Percentiles rank a stretch among this genome's conserved stretches.
Conservation (phyloP, 2,329 filamentous ascomycete genomes). For the Thermomyces lanuginosus region DNA sequence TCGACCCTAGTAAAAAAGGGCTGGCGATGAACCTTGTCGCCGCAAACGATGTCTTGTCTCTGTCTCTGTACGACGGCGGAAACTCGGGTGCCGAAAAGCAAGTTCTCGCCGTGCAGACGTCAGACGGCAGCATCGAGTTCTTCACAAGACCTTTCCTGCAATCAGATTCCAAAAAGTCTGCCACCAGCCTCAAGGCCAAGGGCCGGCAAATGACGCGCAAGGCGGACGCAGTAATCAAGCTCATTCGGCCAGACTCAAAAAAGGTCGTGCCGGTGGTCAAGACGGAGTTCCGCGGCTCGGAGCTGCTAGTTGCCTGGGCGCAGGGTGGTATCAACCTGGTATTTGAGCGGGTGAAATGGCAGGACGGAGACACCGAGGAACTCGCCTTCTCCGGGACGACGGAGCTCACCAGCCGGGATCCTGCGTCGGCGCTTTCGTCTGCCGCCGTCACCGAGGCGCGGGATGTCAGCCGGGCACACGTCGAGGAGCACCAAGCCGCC, state of each 20-base stretch:
- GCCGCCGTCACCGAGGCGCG: constrained; percentile 39
- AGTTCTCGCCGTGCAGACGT: constrained; percentile 30
- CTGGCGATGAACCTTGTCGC: constrained; percentile 34
- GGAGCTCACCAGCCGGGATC: constrained; percentile 29
- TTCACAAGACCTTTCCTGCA: constrained; percentile 34
- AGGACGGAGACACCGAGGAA: constrained; percentile 29
- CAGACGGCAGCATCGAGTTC: constrained; percentile 33
- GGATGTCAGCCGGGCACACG: constrained; percentile 33
- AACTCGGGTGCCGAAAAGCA: constrained; percentile 23
- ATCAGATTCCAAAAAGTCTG: constrained; percentile 14
- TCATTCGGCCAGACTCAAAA: constrained; percentile 27
- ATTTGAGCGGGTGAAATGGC: constrained; percentile 34
- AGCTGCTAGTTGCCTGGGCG: constrained; percentile 32
- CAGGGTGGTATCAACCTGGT: constrained; percentile 34
- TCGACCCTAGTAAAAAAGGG: constrained; percentile 27
- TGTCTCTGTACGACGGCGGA: constrained; percentile 19
- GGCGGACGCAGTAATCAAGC: constrained; percentile 29
- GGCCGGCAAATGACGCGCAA: constrained; percentile 30
- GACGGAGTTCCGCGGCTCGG: constrained; percentile 29
- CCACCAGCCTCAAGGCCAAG: constrained; percentile 28
- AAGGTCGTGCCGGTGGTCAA: constrained; percentile 28
- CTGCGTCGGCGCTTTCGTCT: constrained; percentile 27
- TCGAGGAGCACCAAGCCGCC: constrained; percentile 42
- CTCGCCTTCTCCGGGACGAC: constrained; percentile 29
- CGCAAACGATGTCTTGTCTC: constrained; percentile 28